phyloP scores from a whole-genome alignment of 192 early-diverging fungal genomes.

The Funneliformis mosseae region DNA sequence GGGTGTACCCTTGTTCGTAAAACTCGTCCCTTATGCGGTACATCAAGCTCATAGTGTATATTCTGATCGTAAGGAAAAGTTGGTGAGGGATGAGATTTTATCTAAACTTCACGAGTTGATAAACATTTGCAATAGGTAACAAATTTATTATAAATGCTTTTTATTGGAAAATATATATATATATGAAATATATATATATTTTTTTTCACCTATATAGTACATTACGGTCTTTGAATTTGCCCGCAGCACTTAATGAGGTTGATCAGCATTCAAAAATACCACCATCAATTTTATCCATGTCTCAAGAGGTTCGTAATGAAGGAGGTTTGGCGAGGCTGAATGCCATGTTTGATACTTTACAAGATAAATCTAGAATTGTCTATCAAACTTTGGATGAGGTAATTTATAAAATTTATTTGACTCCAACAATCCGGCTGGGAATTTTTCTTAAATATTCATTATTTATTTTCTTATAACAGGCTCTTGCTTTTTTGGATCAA shows the following conservation, averaged over 20 bases:
- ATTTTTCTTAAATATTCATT: constrained; percentile 39
- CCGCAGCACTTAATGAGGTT: constrained; percentile 68
- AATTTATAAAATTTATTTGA: neutral
- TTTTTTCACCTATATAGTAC: constrained; percentile 43
- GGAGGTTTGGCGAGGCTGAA: constrained; percentile 70
- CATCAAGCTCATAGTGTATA: constrained; percentile 90
- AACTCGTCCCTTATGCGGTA: constrained; percentile 87
- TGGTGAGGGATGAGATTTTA: constrained; percentile 70
- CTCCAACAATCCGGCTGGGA: neutral
- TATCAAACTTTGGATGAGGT: constrained; percentile 66
- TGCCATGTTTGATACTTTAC: constrained; percentile 65
- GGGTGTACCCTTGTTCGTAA: constrained; percentile 77
- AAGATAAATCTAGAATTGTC: constrained; percentile 53
- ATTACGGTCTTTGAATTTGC: constrained; percentile 70
- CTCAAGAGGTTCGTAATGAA: constrained; percentile 72
- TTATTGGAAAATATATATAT: neutral
- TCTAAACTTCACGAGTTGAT: constrained; percentile 68
- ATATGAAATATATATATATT: neutral
- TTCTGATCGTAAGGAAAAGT: constrained; percentile 76
- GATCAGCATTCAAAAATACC: constrained; percentile 80
- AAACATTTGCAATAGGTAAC: constrained; percentile 63
- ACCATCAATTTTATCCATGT: constrained; percentile 64
- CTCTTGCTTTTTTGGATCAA: constrained; percentile 66
- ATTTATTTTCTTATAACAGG: constrained; percentile 44
- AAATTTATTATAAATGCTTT: neutral